Evolutionary conservation across 164 flowering plant genomes (phyloP), one percentile per base, ranked within the genome.

Genomic region (Vitis riparia): DNA sequence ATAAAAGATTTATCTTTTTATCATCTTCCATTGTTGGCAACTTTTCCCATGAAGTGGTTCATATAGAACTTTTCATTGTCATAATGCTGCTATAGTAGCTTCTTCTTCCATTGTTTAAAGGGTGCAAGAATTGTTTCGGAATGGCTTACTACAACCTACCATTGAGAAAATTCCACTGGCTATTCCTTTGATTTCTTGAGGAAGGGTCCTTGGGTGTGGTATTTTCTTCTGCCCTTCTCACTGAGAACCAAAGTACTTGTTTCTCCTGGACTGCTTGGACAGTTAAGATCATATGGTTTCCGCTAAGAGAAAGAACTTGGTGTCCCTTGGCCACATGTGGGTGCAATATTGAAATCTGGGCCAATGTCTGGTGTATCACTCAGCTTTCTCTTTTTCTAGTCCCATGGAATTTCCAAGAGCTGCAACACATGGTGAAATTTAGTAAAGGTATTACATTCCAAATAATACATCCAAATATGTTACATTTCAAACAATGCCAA

Each of bases 381-480:
- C 10, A 12, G 53, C 71, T 59, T 74, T 71, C 70, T 71, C 80
- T 49, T 76, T 49, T 69, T 68, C 70, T 71, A 62, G 16, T 65
- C 55, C 64, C 67, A 57, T 13, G 58, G 8, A 14, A 78, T 64
- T 49, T 65, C 72, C 70, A 78, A 55, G n/a, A 78, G 69, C 81
- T 78, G 75, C 63, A 66, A 63, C 5, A 77, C 63, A 50, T 30
- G 27, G 49, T 68, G 64, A 56, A 52, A 53, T 30, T 65, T 32
- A 56, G 48, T 3, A 0, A 30, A 68, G 53, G 53, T 14, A 61
- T 51, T 23, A 23, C 27, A 23, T 23, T 23, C 27, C 27, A 23
- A 23, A 23, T 23, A 23, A 23, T 23, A 23, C 27, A 23, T 23
- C 27, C 1, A 23, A 23, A 23, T 23, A 23, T 23, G 0, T 23